A percentile compares a stretch with the other conserved stretches of the same genome.
Conservation (phyloP, 2,329 filamentous ascomycete species). For the Setomelanomma holmii region DNA sequence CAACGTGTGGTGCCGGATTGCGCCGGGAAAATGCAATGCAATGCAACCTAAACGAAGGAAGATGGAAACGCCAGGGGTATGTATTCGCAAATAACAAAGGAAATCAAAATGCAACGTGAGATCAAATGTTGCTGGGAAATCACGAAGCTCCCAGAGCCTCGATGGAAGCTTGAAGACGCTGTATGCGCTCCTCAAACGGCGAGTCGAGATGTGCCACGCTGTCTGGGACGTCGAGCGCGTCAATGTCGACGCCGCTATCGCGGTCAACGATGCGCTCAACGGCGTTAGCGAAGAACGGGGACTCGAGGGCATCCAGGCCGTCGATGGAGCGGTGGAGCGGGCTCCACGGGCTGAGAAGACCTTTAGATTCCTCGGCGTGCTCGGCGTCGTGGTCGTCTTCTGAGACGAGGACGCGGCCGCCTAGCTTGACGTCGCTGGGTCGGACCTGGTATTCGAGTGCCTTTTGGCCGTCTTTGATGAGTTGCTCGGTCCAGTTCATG, state of each 20-base stretch:
- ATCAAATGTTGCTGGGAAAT: conserved; percentile 1
- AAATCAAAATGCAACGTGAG: conserved; percentile 1
- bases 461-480: conserved; percentile 87
- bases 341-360: conserved; percentile 48
- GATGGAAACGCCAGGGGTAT: conserved; percentile 12
- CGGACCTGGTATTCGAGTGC: conserved; percentile 84
- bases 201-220: conserved; percentile 34
- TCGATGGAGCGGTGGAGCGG: conserved; percentile 33
- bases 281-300: conserved; percentile 22
- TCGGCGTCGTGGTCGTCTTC: conserved; percentile 63
- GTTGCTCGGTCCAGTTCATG: conserved; percentile 84
- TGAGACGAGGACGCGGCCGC: conserved; percentile 76
- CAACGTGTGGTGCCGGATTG: conserved; percentile 34
- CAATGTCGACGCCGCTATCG: conserved; percentile 48
- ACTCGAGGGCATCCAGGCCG: conserved; percentile 24
- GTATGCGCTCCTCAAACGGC: conserved; percentile 35
- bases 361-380: conserved; percentile 28
- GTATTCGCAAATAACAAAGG: conserved; percentile 19
- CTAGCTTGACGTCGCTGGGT: conserved; percentile 79
- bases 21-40: conserved; percentile 29
- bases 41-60: conserved; percentile 4
- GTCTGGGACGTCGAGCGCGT: conserved; percentile 31
- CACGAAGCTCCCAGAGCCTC: conserved; percentile 26
- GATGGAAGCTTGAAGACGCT: conserved; percentile 30
- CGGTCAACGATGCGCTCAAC: conserved; percentile 39